Conservation (phyloP, 106 monocot species). For the Xerophyta viscosa region DNA sequence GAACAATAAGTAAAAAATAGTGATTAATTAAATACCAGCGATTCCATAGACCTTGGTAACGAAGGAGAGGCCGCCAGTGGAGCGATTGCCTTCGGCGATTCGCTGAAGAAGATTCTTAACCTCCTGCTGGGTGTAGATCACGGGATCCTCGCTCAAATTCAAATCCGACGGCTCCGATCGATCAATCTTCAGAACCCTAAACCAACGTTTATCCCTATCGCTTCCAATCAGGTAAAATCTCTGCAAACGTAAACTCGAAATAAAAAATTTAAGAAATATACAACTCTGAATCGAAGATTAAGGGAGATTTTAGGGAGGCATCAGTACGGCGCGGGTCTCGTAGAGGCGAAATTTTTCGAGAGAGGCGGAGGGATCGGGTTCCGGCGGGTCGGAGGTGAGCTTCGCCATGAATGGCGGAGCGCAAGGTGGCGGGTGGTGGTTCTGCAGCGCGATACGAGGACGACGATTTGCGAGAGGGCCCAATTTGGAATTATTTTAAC, state of each 20-base stretch:
- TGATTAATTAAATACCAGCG: conserved; percentile 45
- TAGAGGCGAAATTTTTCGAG: conserved; percentile 98
- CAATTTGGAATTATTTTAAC: too few relatives aligned
- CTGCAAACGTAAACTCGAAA: conserved; percentile 19
- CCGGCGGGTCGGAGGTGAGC: conserved; percentile 1
- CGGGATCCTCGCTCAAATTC: conserved; percentile 90
- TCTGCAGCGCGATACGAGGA: too few relatives aligned
- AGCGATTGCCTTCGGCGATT: conserved; percentile 83
- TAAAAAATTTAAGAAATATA: background rate
- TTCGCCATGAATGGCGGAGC: conserved; percentile 11
- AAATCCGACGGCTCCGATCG: conserved; percentile 88
- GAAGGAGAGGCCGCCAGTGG: conserved; percentile 84
- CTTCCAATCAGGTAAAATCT: conserved; percentile 90
- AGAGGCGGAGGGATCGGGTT: conserved; percentile 41
- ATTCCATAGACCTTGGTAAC: conserved; percentile 92
- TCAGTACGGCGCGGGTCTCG: conserved; percentile 90
- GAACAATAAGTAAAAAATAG: too few relatives aligned
- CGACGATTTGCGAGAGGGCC: too few relatives aligned
- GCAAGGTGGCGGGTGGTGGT: too few relatives aligned
- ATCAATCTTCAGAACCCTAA: conserved; percentile 95
- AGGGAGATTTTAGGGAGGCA: background rate
- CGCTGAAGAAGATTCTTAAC: conserved; percentile 88
- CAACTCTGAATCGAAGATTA: background rate
- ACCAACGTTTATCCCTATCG: conserved; percentile 66
- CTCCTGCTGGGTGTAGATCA: conserved; percentile 74